These are phyloP conservation scores for Coleophoma crateriformis DNA, from an alignment of 2,329 filamentous ascomycete genomes.

Conservation along the genomic window DNA sequence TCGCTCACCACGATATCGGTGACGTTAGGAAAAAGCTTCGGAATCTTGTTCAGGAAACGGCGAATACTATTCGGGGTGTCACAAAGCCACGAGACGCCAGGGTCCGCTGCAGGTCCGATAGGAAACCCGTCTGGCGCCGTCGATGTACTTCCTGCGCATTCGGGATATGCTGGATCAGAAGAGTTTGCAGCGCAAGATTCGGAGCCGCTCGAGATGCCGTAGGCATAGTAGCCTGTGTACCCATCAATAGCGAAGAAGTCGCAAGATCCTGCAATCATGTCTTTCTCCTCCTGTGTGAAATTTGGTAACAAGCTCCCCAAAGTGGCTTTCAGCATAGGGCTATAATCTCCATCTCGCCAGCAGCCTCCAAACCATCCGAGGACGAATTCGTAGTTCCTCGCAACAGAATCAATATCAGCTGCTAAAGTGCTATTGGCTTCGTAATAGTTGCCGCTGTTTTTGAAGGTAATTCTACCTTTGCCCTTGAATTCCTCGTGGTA, in stretches of 20 bases:
- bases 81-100: constrained; percentile 34
- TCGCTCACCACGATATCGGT: constrained; percentile 34
- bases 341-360: constrained; percentile 40
- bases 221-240: constrained; percentile 24
- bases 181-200: constrained; percentile 35
- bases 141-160: constrained; percentile 30
- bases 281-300: constrained; percentile 32
- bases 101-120: constrained; percentile 35
- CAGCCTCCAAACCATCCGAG: constrained; percentile 41
- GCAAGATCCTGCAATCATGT: constrained; percentile 34
- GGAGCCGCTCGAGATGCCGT: constrained; percentile 25
- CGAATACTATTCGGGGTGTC: constrained; percentile 32
- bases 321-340: constrained; percentile 30
- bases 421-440: constrained; percentile 35
- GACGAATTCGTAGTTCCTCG: constrained; percentile 34
- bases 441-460: constrained; percentile 36
- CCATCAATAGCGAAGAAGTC: constrained; percentile 36
- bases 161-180: constrained; percentile 32
- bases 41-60: constrained; percentile 34
- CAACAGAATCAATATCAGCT: constrained; percentile 21
- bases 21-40: constrained; percentile 33
- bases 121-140: constrained; percentile 35
- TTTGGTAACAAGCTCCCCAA: constrained; percentile 31
- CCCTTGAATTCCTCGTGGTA: constrained; percentile 49
- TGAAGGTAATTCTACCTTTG: constrained; percentile 42